Percentiles rank a stretch among this genome's conserved stretches.
Conservation (phyloP, 495 filamentous ascomycete species). For the Neurospora sp. region DNA sequence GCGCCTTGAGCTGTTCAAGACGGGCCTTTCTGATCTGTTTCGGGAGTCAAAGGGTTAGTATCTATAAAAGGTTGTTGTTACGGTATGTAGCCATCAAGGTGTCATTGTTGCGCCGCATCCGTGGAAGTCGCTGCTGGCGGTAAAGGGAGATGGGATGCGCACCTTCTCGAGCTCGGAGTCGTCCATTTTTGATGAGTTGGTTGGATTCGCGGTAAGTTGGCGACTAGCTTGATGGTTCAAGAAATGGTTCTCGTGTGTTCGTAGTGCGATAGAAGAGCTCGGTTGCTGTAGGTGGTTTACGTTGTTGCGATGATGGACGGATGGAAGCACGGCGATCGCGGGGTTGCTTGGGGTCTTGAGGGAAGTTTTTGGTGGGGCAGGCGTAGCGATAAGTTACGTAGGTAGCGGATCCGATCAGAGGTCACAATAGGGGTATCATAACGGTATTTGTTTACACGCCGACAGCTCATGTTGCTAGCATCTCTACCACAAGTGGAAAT, state of each 20-base stretch:
- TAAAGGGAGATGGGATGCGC: constrained; percentile 1
- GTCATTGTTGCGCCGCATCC: background rate
- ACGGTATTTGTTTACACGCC: background rate
- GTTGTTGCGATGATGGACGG: background rate
- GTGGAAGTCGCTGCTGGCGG: background rate
- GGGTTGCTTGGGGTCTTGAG: constrained; percentile 5
- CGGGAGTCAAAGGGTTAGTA: background rate
- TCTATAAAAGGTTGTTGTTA: background rate
- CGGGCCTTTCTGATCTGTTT: constrained; percentile 76
- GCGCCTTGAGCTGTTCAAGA: constrained; percentile 79
- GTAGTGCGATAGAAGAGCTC: background rate
- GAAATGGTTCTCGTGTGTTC: background rate
- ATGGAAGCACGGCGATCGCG: constrained; percentile 9
- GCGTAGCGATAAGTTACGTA: background rate
- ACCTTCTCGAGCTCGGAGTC: constrained; percentile 81
- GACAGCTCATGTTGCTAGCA: background rate
- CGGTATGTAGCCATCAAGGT: background rate
- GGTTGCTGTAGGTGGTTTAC: background rate
- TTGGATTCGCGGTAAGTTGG: background rate
- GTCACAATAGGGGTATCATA: background rate
- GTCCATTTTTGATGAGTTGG: constrained; percentile 45
- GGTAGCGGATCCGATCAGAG: background rate
- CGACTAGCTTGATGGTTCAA: background rate
- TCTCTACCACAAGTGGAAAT: background rate
- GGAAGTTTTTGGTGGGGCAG: constrained; percentile 7